A percentile compares a stretch with the other conserved stretches of the same genome.
phyloP scores from a whole-genome alignment of 2,329 filamentous ascomycete genomes.

The Beauveria medogensis region DNA sequence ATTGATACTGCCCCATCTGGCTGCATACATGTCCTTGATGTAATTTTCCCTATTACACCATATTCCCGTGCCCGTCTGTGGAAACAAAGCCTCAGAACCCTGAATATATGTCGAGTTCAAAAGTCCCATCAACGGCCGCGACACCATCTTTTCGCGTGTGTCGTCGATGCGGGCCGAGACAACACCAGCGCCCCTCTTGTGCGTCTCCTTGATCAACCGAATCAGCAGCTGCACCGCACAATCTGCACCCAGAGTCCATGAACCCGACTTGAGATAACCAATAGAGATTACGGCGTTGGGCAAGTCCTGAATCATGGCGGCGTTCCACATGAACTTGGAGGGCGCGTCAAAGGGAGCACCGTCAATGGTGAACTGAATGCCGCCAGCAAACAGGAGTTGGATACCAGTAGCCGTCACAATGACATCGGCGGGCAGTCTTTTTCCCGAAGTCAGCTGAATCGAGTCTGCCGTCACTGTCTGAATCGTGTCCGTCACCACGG shows the following conservation, averaged over 20 bases:
- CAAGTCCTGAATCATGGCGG: constrained; percentile 56
- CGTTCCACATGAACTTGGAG: constrained; percentile 53
- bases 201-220: background rate
- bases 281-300: constrained; percentile 55
- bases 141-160: background rate
- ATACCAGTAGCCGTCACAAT: constrained; percentile 64
- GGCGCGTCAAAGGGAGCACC: constrained; percentile 39
- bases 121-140: background rate
- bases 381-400: constrained; percentile 50
- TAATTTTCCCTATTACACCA: background rate
- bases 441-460: constrained; percentile 39
- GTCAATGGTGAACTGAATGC: constrained; percentile 45
- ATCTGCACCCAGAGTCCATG: constrained; percentile 61
- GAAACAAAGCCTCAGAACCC: background rate
- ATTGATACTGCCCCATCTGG: background rate
- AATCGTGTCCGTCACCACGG: constrained; percentile 46
- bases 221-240: constrained; percentile 28
- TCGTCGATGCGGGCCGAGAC: background rate
- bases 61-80: constrained; percentile 1
- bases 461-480: constrained; percentile 39
- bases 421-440: constrained; percentile 52
- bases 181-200: background rate
- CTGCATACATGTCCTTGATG: constrained; percentile 1
- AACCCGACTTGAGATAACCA: constrained; percentile 53
- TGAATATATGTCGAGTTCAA: background rate